Conservation (phyloP, 2,329 filamentous ascomycete genomes). For the Pyrenophora seminiperda region DNA sequence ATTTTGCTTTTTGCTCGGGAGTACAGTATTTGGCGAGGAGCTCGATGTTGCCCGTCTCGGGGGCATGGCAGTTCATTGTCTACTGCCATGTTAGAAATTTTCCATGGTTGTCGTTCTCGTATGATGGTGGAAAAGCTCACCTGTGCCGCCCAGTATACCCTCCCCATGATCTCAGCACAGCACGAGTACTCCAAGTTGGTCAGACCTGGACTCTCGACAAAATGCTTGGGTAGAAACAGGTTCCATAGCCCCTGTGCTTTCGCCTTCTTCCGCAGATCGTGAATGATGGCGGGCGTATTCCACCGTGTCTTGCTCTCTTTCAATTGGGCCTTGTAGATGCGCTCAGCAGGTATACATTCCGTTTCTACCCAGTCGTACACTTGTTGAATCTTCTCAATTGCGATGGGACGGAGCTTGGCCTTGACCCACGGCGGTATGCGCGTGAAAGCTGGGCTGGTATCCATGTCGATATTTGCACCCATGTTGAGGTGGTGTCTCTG, state of each 20-base stretch:
- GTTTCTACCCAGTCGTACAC: conserved; percentile 53
- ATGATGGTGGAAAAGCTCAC: conserved; percentile 16
- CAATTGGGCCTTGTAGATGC: conserved; percentile 51
- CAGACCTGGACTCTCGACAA: conserved; percentile 51
- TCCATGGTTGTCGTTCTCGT: not conserved
- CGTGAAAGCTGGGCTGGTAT: conserved; percentile 46
- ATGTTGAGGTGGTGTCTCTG: conserved; percentile 7
- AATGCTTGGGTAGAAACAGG: conserved; percentile 50
- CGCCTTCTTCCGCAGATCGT: conserved; percentile 51
- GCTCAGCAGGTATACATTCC: conserved; percentile 53
- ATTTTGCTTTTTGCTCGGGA: conserved; percentile 56
- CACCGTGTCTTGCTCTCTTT: conserved; percentile 37
- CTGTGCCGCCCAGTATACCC: conserved; percentile 54
- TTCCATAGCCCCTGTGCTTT: conserved; percentile 50
- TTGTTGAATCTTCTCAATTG: conserved; percentile 51
- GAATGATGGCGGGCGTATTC: conserved; percentile 50
- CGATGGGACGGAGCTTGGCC: conserved; percentile 56
- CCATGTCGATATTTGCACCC: conserved; percentile 25
- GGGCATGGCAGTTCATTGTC: conserved; percentile 55
- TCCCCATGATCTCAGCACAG: conserved; percentile 55
- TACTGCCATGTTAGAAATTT: conserved; percentile 14
- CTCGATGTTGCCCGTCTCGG: conserved; percentile 60
- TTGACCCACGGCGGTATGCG: conserved; percentile 54
- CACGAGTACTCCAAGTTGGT: conserved; percentile 55
- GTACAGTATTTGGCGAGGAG: conserved; percentile 60